Evolutionary conservation across 2,329 filamentous ascomycete species (phyloP).

Genomic region (Colletotrichum chlorophyti): DNA sequence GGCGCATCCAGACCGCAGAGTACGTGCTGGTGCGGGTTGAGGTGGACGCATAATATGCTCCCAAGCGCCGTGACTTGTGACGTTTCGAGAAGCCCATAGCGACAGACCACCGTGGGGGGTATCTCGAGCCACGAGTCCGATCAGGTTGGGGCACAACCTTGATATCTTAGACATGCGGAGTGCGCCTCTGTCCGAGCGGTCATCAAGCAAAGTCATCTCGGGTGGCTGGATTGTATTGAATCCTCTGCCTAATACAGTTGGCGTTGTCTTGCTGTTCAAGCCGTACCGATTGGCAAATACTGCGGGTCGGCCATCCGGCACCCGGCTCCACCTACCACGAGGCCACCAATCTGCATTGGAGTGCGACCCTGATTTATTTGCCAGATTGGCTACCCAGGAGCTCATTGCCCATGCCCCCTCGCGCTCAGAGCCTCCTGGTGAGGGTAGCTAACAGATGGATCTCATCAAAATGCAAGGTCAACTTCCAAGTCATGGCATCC

Average conservation of each 20-base stretch:
- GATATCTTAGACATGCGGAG: not conserved
- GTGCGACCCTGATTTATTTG: not conserved
- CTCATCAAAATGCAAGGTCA: not conserved
- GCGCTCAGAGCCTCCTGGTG: constrained; percentile 11
- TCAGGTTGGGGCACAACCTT: constrained; percentile 14
- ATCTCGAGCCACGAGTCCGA: constrained; percentile 14
- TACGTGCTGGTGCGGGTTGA: too few relatives aligned
- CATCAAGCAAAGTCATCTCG: not conserved
- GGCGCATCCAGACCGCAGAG: too few relatives aligned
- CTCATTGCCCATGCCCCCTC: not conserved
- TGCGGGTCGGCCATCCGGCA: constrained; percentile 6
- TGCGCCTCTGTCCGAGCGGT: constrained; percentile 7
- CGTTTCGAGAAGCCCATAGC: constrained; percentile 7
- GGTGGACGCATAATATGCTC: not conserved
- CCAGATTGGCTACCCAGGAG: not conserved
- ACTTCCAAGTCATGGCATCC: not conserved
- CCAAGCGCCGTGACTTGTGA: not conserved
- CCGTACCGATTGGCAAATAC: not conserved
- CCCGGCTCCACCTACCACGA: constrained; percentile 1
- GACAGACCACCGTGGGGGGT: not conserved
- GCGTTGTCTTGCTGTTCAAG: not conserved
- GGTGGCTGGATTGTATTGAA: constrained; percentile 4
- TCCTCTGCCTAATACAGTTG: not conserved
- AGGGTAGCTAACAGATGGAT: not conserved
- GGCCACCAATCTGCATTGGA: not conserved